Evolutionary conservation across 345 rosid species (phyloP), one percentile per base, ranked within the genome.

Genomic region (Bretschneidera sinensis): DNA sequence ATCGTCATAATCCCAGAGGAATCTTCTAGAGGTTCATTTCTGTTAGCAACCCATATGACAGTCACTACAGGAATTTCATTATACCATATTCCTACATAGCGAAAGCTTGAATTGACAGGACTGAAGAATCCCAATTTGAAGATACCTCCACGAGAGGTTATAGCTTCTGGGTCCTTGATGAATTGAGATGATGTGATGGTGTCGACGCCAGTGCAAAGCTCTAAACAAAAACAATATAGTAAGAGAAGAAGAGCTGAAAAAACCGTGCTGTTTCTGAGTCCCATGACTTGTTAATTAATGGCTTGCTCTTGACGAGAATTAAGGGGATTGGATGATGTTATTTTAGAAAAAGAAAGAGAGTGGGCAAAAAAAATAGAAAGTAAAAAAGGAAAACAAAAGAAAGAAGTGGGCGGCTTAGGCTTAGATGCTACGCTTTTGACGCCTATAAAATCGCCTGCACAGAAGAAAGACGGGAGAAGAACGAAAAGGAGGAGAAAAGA

Each of bases 81-180:
- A 53, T 51, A 71, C 79, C 77, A 77, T 22, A 80, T 71, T 14
- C 81, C 77, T 4, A 69, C 61, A 4, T 67, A 79, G 9, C 66
- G 70, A 33, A 51, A 21, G 1, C 24, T 35, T 13, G 74, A 68
- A 33, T 43, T 43, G 4, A 6, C 51, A 5, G 74, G 80, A 25
- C 72, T 72, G 55, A 75, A 78, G 57, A 79, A 72, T 33, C 80
- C 78, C 24, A 73, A n/a, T 45, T 35, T 63, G 65, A 65, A 75
- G 51, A 28, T 14, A 2, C 69, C 59, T 51, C 13, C 2, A 9
- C 24, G 11, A 9, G 23, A 18, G 55, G 19, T 20, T 1, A 51
- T 51, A 1, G 1, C 2, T 18, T 51, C 23, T 1, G 24, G 6
- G 24, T 51, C 22, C 14, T 21, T 51, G 23, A 51, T 20, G 45